These are phyloP conservation scores for Aureobasidium lini DNA, from an alignment of 2,329 filamentous ascomycete genomes.

Conservation along the genomic window DNA sequence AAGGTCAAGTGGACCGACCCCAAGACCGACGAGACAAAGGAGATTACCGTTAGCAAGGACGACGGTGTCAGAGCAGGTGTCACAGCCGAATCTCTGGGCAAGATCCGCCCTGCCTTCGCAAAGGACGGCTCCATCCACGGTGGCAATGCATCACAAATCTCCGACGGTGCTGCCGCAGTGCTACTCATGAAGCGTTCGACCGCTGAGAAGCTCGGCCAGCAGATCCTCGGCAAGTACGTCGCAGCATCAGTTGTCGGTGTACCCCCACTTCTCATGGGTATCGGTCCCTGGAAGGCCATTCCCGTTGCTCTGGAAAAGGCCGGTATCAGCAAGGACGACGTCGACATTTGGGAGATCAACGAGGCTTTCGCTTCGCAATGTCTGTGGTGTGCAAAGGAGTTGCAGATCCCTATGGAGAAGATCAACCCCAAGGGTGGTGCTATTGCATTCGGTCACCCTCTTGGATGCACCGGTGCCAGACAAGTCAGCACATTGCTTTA, in stretches of 20 bases:
- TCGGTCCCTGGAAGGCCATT: slow-evolving; percentile 93
- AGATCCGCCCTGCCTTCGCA: slow-evolving; percentile 84
- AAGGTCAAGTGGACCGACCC: slow-evolving; percentile 83
- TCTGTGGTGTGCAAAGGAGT: slow-evolving; percentile 84
- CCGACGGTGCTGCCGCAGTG: slow-evolving; percentile 89
- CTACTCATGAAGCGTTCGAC: slow-evolving; percentile 91
- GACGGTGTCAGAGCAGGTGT: slow-evolving; percentile 82
- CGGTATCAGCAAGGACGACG: slow-evolving; percentile 77
- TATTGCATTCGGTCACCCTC: slow-evolving; percentile 86
- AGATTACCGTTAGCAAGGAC: slow-evolving; percentile 74
- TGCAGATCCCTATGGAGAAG: slow-evolving; percentile 75
- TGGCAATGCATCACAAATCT: slow-evolving; percentile 92
- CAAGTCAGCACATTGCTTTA: slow-evolving; percentile 90
- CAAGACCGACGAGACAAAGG: slow-evolving; percentile 79
- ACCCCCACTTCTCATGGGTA: slow-evolving; percentile 87
- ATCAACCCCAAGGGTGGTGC: slow-evolving; percentile 96
- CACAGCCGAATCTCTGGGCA: slow-evolving; percentile 78
- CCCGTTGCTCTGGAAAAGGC: slow-evolving; percentile 84
- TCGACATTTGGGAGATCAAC: slow-evolving; percentile 98
- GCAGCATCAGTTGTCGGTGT: slow-evolving; percentile 80
- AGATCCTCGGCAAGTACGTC: slow-evolving; percentile 88
- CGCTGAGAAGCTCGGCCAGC: slow-evolving; percentile 79
- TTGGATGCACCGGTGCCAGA: slow-evolving; percentile 88
- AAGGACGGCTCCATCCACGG: slow-evolving; percentile 92
- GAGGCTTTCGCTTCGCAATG: slow-evolving; percentile 97